Conservation (phyloP, 164 flowering plant species). For the Vitis rotundifolia region DNA sequence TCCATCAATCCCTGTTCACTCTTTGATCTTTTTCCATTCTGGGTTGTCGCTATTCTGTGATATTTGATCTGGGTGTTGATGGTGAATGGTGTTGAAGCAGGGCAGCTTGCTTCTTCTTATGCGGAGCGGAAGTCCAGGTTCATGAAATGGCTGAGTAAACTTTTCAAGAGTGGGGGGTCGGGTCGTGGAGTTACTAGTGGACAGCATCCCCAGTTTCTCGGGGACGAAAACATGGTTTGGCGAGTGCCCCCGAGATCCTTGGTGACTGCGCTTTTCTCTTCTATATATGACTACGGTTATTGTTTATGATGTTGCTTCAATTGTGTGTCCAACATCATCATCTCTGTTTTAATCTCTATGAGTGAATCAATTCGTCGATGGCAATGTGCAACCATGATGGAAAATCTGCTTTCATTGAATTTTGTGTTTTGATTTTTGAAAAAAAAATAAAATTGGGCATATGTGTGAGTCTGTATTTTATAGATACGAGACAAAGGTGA, state of each 20-base stretch:
- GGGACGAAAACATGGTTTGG: slow-evolving; percentile 75
- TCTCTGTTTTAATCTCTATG: too few relatives aligned
- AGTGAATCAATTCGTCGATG: too few relatives aligned
- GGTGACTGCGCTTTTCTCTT: slow-evolving; percentile 34
- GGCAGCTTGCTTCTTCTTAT: slow-evolving; percentile 52
- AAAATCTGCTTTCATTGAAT: too few relatives aligned
- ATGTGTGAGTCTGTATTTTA: too few relatives aligned
- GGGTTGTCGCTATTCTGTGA: background rate
- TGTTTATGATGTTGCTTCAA: background rate
- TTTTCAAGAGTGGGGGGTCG: slow-evolving; percentile 61
- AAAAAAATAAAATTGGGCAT: too few relatives aligned
- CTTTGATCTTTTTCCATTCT: background rate
- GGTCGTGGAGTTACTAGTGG: slow-evolving; percentile 27
- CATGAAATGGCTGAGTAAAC: slow-evolving; percentile 85
- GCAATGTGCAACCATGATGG: too few relatives aligned
- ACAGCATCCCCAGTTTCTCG: slow-evolving; percentile 52
- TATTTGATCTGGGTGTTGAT: background rate
- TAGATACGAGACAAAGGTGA: too few relatives aligned
- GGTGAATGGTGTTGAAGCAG: slow-evolving; percentile 32
- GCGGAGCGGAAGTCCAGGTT: slow-evolving; percentile 68
- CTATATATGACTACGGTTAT: too few relatives aligned
- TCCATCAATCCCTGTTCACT: background rate
- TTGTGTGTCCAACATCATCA: background rate
- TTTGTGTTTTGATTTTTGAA: too few relatives aligned
- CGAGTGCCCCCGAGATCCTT: slow-evolving; percentile 59